Percentiles rank a stretch among this genome's conserved stretches.
Evolutionary conservation across 495 filamentous ascomycete genomes (phyloP).

Genomic region (Achaetomiella virescens): DNA sequence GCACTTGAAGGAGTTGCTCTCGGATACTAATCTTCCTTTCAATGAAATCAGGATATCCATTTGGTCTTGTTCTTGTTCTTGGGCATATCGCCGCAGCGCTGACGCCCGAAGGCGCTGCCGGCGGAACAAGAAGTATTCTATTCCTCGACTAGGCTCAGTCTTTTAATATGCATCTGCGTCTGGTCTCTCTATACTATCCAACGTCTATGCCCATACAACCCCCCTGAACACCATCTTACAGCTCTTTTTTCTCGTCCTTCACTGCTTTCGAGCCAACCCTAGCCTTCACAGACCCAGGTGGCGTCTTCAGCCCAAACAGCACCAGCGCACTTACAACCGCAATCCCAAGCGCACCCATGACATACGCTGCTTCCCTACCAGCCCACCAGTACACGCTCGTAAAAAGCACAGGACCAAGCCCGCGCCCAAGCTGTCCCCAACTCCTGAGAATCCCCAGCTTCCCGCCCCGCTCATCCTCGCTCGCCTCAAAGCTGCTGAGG

Average conservation of each 20-base stretch:
- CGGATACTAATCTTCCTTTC: no score
- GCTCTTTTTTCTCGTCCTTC: conserved; percentile 33
- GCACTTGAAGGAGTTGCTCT: no score
- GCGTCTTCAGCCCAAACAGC: conserved; percentile 58
- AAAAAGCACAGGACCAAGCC: conserved; percentile 80
- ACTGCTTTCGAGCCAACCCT: conserved; percentile 1
- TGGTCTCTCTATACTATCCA: no score
- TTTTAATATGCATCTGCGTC: no score
- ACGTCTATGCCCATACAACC: background rate
- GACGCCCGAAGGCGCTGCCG: no score
- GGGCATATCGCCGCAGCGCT: no score
- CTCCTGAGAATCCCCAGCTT: conserved; percentile 82
- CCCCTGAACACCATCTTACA: conserved; percentile 13
- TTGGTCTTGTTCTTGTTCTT: no score
- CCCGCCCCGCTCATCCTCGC: conserved; percentile 70
- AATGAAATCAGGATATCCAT: no score
- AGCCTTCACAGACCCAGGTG: conserved; percentile 32
- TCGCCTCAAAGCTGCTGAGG: conserved; percentile 81
- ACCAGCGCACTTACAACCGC: conserved; percentile 62
- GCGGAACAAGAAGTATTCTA: no score
- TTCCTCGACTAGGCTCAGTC: background rate
- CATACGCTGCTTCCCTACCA: conserved; percentile 78
- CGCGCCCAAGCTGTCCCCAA: conserved; percentile 77
- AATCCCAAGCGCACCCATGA: conserved; percentile 73
- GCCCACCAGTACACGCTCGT: conserved; percentile 99